Conservation (phyloP, 176 grass and related monocot genomes). For the Eremochloa ophiuroides region DNA sequence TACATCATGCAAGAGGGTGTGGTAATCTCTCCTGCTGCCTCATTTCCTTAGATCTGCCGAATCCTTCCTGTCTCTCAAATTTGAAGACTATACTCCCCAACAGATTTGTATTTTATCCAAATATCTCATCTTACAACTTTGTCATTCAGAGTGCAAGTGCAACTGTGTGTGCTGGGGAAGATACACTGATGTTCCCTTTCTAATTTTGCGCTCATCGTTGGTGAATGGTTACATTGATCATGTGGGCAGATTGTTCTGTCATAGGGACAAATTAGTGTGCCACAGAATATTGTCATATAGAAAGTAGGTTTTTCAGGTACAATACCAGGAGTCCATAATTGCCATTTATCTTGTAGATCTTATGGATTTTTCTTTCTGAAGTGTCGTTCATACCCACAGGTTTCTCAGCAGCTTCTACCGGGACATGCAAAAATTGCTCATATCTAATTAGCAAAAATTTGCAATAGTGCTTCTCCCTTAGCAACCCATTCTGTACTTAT, state of each 20-base stretch:
- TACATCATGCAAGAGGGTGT: conserved; percentile 34
- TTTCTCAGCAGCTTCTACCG: neutral
- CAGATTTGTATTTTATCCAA: neutral
- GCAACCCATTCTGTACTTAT: neutral
- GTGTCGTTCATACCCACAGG: neutral
- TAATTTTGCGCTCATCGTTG: neutral
- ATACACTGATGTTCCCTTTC: neutral
- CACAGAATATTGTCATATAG: neutral
- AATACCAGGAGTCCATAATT: neutral
- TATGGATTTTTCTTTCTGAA: neutral
- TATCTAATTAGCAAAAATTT: neutral
- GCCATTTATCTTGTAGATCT: neutral
- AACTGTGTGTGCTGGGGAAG: neutral
- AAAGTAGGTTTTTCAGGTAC: neutral
- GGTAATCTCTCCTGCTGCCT: too few species aligned
- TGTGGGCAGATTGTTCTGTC: neutral
- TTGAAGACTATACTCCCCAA: neutral
- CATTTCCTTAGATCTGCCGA: neutral
- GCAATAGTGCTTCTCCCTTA: neutral
- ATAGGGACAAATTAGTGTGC: neutral
- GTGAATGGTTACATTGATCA: neutral
- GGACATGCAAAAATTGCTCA: neutral
- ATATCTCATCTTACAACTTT: neutral
- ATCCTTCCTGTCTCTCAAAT: neutral
- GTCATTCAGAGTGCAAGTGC: neutral